Base-by-base conservation (phyloP, 208 protist species). In the Leptomonas pyrrhocoris region DNA sequence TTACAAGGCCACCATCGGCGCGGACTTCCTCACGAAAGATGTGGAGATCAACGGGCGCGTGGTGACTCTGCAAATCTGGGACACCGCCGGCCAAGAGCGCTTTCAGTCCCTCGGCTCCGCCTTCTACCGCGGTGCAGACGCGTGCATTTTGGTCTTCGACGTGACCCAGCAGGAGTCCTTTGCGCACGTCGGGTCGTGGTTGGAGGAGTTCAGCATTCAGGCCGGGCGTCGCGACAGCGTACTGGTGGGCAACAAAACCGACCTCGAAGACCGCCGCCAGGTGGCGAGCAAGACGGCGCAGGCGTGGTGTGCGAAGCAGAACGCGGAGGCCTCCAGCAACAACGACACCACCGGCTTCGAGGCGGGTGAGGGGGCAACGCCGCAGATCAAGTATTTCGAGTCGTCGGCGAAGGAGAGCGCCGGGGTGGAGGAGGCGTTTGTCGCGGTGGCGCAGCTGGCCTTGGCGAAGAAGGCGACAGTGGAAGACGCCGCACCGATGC, bases 1-100 rank as follows among this genome's bases (percentile, higher is more conserved):
- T 71, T 99, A 99, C 83, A 99, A 99, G 88, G 98, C 98, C 19
- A 99, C 99, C 49, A 99, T 99, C 78, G 98, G 99, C 25, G 99
- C 98, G 19, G 99, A 99, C 80, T 99, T 99, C 80, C 89, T 99
- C 31, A 98, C 98, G 0, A 99, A 98, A 74, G 98, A 99, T 53
- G 77, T 99, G 19, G 92, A 94, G 68, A 88, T 99, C 31, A 97
- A 99, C 60, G 98, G 98, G 23, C 77, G 95, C 49, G 59, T 97
- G 12, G 97, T 99, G 16, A 98, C 98, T 2, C 92, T 99, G 68
- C 98, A 99, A 69, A 96, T 98, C 36, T 97, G 96, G 94, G 90
- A 97, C 68, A 97, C 92, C 0, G 92, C 88, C 18, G 99, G 99
- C 16, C 98, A 99, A 87, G 99, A 99, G 85, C 93, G 99, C n/a